These are phyloP conservation scores for Fusarium acutatum DNA, from an alignment of 2,329 filamentous ascomycete species.

Conservation along the genomic window DNA sequence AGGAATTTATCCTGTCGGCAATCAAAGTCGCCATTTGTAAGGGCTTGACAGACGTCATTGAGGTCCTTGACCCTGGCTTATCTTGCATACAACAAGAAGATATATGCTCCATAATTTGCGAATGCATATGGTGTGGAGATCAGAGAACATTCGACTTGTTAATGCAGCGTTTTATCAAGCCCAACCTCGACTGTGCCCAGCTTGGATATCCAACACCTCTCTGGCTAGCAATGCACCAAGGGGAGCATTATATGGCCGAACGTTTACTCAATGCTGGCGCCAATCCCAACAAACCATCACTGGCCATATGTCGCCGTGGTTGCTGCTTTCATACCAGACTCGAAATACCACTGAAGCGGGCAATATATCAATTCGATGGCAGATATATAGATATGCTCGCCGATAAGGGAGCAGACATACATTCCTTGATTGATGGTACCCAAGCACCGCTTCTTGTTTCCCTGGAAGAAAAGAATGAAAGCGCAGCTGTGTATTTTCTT, in stretches of 20 bases:
- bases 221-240: neutral
- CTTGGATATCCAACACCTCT: neutral
- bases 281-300: neutral
- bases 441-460: neutral
- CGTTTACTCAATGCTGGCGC: neutral
- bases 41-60: too few species aligned
- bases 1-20: fast-evolving
- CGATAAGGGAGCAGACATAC: neutral
- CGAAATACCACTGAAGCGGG: neutral
- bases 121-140: neutral
- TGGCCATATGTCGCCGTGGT: fast-evolving
- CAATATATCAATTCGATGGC: fast-evolving
- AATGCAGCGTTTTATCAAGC: fast-evolving
- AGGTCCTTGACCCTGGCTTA: too few species aligned
- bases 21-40: too few species aligned
- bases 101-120: fast-evolving
- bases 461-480: fast-evolving
- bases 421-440: fast-evolving
- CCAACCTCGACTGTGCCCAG: fast-evolving
- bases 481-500: neutral
- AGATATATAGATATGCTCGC: fast-evolving
- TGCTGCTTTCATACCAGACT: too few species aligned
- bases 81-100: too few species aligned
- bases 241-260: fast-evolving
- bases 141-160: neutral